Evolutionary conservation across 768 basidiomycete species (phyloP), one percentile per base, ranked within the genome.

Genomic region (Podaxis sp.): DNA sequence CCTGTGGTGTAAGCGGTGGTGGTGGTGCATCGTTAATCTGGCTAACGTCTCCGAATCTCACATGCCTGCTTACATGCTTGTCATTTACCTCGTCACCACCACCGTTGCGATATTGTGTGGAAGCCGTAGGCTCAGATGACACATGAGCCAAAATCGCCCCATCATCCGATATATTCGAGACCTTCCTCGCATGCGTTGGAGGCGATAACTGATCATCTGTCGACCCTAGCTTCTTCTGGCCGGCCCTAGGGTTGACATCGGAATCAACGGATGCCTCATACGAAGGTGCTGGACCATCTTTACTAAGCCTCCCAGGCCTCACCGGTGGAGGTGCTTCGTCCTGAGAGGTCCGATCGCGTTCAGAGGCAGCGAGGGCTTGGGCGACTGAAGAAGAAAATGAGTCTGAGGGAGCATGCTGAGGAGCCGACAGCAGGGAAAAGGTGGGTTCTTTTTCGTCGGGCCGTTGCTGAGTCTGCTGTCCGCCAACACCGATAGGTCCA

Each of bases 1-100:
- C 62, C 38, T 68, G 67, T 47, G 62, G 42, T 11, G 69, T 65
- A 16, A 59, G 60, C 27, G 72, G 70, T 11, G 64, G 71, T 51
- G 71, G 69, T 53, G 75, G 61, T 61, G 74, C 75, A 4, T 72
- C 70, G n/a, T 77, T 72, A 13, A 76, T 74, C 60, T 79, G 74
- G 47, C 72, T 68, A 6, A 75, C 75, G 4, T 69, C 70, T 2
- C 77, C 82, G 65, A 82, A 82, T 57, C 76, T 68, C 2, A 81
- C 81, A 66, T 79, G 77, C 51, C 75, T 71, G 50, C 69, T 68
- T 21, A 65, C 35, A 5, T 66, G 63, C 32, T 63, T 63, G 13
- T 68, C 64, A 64, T 73, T 72, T 53, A 32, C 23, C n/a, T n/a
- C 1, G 13, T 5, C 37, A 18, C 16, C 14, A 5, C 27, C 25